Evolutionary conservation across 2,329 filamentous ascomycete genomes (phyloP), one percentile per base, ranked within the genome.

Genomic region (Plectosphaerella cucumerina): DNA sequence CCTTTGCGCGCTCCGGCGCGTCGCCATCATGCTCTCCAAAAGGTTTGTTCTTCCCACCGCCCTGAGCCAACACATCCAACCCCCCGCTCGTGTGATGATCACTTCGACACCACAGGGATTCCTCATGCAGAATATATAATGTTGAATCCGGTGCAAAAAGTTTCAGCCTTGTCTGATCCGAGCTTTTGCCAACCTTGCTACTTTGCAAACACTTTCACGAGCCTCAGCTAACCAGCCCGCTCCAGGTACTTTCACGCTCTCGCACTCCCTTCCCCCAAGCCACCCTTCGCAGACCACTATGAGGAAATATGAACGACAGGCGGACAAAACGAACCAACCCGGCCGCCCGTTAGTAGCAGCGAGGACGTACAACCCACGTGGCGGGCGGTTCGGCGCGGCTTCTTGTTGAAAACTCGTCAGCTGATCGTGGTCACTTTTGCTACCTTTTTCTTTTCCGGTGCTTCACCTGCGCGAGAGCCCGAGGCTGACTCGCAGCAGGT

Each of bases 161-260:
- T 84, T 84, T 84, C 80, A 84, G 81, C 81, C 81, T 84, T 84
- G 80, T 84, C 81, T 84, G 81, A 84, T 50, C 8, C 73, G 70
- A 65, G 70, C 63, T 48, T 56, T 56, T 53, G 61, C 60, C 54
- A 49, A 56, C 47, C 47, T 49, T 56, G 48, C 39, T 56, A 49
- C 54, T 33, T 44, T 50, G 45, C 35, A 47, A 44, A 43, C 55
- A 53, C 50, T 53, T 53, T 54, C 61, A 62, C 18, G 37, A 33
- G 20, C 35, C 26, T 17, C 37, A 33, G 65, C 70, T 76, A 70
- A 76, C 69, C 55, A 50, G 51, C 48, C 53, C 59, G 58, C 55
- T 60, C 62, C 60, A 81, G 77, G 75, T 79, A 79, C 55, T 48
- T 58, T 35, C 20, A 47, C 26, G 35, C 12, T 17, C 33, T 17